A percentile compares a stretch with the other conserved stretches of the same genome.
Evolutionary conservation across 129 eudicot genomes (phyloP).

Genomic region (Helichrysum umbraculigerum): DNA sequence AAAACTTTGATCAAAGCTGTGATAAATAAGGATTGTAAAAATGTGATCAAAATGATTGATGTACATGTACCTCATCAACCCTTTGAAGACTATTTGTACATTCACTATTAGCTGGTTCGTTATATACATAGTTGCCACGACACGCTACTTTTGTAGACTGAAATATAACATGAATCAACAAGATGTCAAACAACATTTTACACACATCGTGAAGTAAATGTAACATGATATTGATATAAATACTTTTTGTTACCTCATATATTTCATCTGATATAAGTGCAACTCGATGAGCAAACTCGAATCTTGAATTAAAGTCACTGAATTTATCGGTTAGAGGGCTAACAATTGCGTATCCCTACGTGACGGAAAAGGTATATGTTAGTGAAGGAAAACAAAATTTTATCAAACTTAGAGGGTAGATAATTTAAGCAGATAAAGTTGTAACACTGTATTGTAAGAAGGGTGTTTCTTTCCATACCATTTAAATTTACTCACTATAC

Average conservation of each 20-base stretch:
- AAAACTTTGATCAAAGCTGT: background rate
- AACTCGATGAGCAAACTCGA: constrained; percentile 36
- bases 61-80: constrained; percentile 32
- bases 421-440: background rate
- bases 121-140: constrained; percentile 34
- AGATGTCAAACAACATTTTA: background rate
- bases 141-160: constrained; percentile 35
- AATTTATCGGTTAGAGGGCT: constrained; percentile 36
- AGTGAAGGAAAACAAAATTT: background rate
- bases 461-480: too few species aligned
- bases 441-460: background rate
- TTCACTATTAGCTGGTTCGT: constrained; percentile 7
- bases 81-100: constrained; percentile 34
- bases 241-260: constrained; percentile 29
- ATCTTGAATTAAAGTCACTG: constrained; percentile 38
- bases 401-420: too few species aligned
- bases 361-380: background rate
- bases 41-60: background rate
- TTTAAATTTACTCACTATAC: too few species aligned
- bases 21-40: background rate
- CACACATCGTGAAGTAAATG: background rate
- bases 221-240: background rate
- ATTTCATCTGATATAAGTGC: constrained; percentile 44
- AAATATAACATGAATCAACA: background rate
- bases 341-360: constrained; percentile 33